Percentiles rank a stretch among this genome's conserved stretches.
Conservation (phyloP, 2,329 filamentous ascomycete species). For the Penicillium sp. region DNA sequence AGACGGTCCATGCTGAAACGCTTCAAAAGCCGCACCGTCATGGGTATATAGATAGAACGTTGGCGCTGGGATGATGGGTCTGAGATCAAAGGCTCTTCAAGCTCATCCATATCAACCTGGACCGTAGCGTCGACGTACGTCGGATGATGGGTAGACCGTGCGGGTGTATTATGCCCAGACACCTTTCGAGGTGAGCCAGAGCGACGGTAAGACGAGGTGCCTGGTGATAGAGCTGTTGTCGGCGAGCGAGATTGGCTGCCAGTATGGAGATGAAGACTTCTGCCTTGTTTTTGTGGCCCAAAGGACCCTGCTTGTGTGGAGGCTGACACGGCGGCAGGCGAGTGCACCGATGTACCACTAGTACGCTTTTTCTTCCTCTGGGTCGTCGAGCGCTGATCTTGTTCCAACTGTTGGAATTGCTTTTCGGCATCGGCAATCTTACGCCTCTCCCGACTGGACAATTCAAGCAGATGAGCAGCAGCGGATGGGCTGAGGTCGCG, state of each 20-base stretch:
- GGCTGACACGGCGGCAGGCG: constrained; percentile 49
- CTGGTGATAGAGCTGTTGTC: constrained; percentile 32
- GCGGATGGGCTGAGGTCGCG: constrained; percentile 64
- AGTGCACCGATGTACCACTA: constrained; percentile 59
- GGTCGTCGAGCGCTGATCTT: constrained; percentile 53
- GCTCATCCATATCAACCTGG: constrained; percentile 50
- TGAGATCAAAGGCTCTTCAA: constrained; percentile 28
- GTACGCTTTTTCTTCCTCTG: constrained; percentile 61
- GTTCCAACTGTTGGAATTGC: constrained; percentile 64
- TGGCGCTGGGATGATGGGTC: constrained; percentile 21
- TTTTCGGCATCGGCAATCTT: constrained; percentile 67
- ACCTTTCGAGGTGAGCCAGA: constrained; percentile 35
- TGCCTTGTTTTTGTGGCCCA: constrained; percentile 22
- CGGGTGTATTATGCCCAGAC: constrained; percentile 35
- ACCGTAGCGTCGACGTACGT: constrained; percentile 47
- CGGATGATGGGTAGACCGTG: constrained; percentile 31
- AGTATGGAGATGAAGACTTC: constrained; percentile 37
- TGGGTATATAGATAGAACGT: constrained; percentile 42
- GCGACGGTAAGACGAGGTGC: constrained; percentile 27
- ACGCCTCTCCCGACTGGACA: constrained; percentile 65
- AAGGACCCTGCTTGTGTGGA: constrained; percentile 42
- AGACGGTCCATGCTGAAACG: constrained; percentile 47
- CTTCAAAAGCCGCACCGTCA: constrained; percentile 48
- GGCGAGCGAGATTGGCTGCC: constrained; percentile 42
- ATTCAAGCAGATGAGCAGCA: constrained; percentile 55